These are phyloP conservation scores for Breviolum minutum DNA, from an alignment of 73 alveolate genomes.

Conservation along the genomic window DNA sequence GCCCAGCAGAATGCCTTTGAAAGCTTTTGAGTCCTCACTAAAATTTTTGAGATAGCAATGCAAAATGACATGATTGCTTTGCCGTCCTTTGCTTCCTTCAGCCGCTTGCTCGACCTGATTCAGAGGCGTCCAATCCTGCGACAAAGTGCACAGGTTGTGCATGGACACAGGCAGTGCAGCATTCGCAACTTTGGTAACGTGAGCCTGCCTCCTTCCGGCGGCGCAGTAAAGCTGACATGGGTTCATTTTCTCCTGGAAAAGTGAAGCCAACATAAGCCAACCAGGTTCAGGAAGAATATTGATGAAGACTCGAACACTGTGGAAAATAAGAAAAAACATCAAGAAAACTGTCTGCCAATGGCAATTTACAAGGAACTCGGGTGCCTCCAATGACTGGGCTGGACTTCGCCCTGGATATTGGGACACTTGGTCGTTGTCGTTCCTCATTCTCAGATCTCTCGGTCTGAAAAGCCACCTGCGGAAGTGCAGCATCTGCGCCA, in stretches of 20 bases:
- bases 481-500: too few relatives aligned
- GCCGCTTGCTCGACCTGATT: neutral
- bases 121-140: constrained; percentile 67
- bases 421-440: neutral
- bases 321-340: too few relatives aligned
- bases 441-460: neutral
- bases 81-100: neutral
- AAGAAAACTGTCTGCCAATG: too few relatives aligned
- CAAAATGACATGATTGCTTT: neutral
- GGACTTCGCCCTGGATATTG: constrained; percentile 40
- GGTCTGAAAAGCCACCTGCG: constrained; percentile 28
- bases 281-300: too few relatives aligned
- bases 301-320: too few relatives aligned
- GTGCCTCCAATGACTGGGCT: constrained; percentile 18
- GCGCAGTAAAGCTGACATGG: constrained; percentile 76
- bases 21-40: too few relatives aligned
- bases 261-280: neutral
- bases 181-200: neutral
- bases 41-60: too few relatives aligned
- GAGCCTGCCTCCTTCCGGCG: constrained; percentile 66
- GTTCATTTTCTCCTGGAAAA: constrained; percentile 31
- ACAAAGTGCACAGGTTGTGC: neutral
- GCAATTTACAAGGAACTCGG: too few relatives aligned
- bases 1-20: too few relatives aligned
- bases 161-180: neutral